Conservation (phyloP, 306 rosid species). For the Leucaena leucocephala region DNA sequence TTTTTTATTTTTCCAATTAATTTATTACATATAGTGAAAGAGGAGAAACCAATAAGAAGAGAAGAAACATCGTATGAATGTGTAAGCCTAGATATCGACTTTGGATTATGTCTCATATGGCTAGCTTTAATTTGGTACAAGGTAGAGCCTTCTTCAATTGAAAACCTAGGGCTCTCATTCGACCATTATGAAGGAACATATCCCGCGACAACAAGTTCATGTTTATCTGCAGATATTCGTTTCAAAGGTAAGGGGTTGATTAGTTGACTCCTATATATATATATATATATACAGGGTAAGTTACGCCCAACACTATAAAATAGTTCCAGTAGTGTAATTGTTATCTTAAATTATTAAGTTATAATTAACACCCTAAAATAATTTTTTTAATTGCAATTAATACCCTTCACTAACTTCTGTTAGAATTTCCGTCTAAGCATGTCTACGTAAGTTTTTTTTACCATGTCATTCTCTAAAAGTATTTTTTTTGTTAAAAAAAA, state of each 20-base stretch:
- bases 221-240: conserved; percentile 27
- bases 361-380: no score
- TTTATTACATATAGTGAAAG: neutral
- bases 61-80: neutral
- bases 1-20: conserved; percentile 5
- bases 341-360: no score
- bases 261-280: neutral
- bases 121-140: conserved; percentile 5
- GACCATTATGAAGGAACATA: conserved; percentile 1
- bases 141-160: conserved; percentile 24
- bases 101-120: conserved; percentile 30
- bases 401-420: no score
- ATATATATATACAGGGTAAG: no score
- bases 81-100: conserved; percentile 20
- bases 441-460: no score
- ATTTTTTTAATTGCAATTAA: no score
- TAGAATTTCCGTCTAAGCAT: no score
- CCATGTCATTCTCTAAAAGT: no score
- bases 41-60: neutral
- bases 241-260: conserved; percentile 28
- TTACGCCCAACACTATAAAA: no score
- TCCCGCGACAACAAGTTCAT: conserved; percentile 18
- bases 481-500: no score
- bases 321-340: no score
- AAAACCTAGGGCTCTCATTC: conserved; percentile 30